phyloP scores from a whole-genome alignment of 2,329 filamentous ascomycete genomes.

The Torrubiella hemipterigena region DNA sequence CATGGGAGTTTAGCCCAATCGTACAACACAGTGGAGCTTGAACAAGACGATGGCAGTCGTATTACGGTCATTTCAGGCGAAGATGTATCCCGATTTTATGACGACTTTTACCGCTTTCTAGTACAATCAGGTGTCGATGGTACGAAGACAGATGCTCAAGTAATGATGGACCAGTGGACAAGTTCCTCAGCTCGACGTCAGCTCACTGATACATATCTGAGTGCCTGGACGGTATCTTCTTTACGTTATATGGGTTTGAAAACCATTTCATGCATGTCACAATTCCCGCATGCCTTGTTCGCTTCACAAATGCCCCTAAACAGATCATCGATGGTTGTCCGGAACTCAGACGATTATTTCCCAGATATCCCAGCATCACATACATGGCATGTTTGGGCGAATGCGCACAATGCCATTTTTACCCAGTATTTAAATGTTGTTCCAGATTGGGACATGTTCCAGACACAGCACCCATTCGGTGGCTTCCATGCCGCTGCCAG shows the following conservation, averaged over 20 bases:
- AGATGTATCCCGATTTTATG: constrained; percentile 67
- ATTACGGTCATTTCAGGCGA: constrained; percentile 64
- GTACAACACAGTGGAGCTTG: constrained; percentile 62
- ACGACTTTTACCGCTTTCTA: constrained; percentile 85
- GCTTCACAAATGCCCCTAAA: constrained; percentile 70
- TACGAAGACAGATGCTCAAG: constrained; percentile 90
- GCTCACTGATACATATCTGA: constrained; percentile 66
- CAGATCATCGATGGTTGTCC: constrained; percentile 59
- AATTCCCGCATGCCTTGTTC: constrained; percentile 76
- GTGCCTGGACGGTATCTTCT: constrained; percentile 71
- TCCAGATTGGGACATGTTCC: constrained; percentile 71
- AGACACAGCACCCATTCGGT: constrained; percentile 54
- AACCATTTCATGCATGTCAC: constrained; percentile 90
- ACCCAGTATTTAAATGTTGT: constrained; percentile 77
- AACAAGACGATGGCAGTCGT: constrained; percentile 34
- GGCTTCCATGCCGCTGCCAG: constrained; percentile 82
- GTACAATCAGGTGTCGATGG: constrained; percentile 62
- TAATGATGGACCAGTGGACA: constrained; percentile 67
- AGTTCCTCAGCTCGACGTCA: constrained; percentile 57
- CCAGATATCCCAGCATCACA: constrained; percentile 71
- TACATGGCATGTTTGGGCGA: constrained; percentile 90
- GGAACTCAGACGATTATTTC: constrained; percentile 90
- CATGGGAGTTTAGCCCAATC: constrained; percentile 59
- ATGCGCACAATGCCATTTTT: constrained; percentile 78
- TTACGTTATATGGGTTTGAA: constrained; percentile 67